Conservation (phyloP, 495 filamentous ascomycete species). For the Neurospora tetrasperma region DNA sequence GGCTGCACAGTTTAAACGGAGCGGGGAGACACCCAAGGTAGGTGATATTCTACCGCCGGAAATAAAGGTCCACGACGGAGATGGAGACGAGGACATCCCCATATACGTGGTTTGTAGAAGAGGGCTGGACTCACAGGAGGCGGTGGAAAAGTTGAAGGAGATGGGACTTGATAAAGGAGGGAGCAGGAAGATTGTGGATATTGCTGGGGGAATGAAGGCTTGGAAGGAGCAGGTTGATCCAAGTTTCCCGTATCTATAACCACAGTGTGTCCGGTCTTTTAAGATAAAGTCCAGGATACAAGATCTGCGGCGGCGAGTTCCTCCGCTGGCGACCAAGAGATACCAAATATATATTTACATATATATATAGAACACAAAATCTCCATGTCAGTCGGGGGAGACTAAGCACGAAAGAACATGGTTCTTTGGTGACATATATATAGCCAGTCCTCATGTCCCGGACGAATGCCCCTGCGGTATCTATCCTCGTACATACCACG, state of each 20-base stretch:
- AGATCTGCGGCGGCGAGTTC: not conserved
- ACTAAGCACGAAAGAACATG: not conserved
- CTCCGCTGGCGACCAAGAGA: not conserved
- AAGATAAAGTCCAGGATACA: no score
- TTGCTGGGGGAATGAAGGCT: slow-evolving; percentile 70
- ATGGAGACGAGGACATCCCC: slow-evolving; percentile 18
- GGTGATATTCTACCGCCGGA: slow-evolving; percentile 3
- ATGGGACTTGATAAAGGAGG: slow-evolving; percentile 48
- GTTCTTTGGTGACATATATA: not conserved
- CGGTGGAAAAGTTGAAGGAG: slow-evolving; percentile 59
- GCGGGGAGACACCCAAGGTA: slow-evolving; percentile 5
- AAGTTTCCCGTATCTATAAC: slow-evolving; percentile 53
- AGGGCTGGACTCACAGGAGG: slow-evolving; percentile 84
- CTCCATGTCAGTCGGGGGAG: not conserved
- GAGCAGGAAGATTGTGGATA: slow-evolving; percentile 58
- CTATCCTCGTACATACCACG: not conserved
- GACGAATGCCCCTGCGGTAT: not conserved
- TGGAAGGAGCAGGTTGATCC: slow-evolving; percentile 73
- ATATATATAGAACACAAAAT: not conserved
- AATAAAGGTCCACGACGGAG: not conserved
- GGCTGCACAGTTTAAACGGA: slow-evolving; percentile 13
- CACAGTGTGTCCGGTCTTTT: slow-evolving; percentile 24
- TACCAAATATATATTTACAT: not conserved
- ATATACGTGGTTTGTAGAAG: slow-evolving; percentile 76
- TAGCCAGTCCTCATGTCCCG: not conserved